Evolutionary conservation across 257 asterid genomes (phyloP), one percentile per base, ranked within the genome.

Genomic region (Solanum commersonii): DNA sequence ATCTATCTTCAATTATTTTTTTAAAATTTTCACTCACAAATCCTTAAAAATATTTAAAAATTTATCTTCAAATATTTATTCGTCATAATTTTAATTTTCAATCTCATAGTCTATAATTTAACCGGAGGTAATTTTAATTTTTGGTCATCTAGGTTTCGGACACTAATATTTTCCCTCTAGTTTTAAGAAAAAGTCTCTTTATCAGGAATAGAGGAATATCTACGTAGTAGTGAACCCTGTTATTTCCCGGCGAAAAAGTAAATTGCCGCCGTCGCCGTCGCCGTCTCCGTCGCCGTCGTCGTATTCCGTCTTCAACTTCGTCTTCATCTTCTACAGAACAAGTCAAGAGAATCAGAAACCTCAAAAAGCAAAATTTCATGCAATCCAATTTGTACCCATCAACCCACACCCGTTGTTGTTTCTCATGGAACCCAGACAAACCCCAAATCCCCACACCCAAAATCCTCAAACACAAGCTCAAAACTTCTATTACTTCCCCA

Each of bases 401-500:
- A 23, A 44, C 38, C 34, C 14, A 37, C 16, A 33, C 29, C 37
- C 29, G 6, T 82, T 82, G 70, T 82, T 82, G 70, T 31, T 34
- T 71, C 18, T 79, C 90, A 84, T 87, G 92, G 93, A 72, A 88
- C 82, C 86, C 86, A 37, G 83, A 87, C 37, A 84, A 60, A 8
- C 84, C 93, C 90, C 63, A 84, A 49, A 90, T 40, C 11, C 86
- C 85, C 52, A 5, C 63, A n/a, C 86, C 85, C 77, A 74, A 90
- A 89, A 49, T 79, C 85, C 85, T 88, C 89, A 90, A 84, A 76
- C 87, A 90, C 79, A 89, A 82, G 67, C 90, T 90, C 79, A 95
- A 90, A 92, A 90, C 94, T 94, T 86, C 94, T 70, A 91, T 90
- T 90, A 95, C 89, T 4, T 84, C 91, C 37, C 86, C 84, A 44